phyloP scores from a whole-genome alignment of 441 rosid genomes.

The Kokia cookei region DNA sequence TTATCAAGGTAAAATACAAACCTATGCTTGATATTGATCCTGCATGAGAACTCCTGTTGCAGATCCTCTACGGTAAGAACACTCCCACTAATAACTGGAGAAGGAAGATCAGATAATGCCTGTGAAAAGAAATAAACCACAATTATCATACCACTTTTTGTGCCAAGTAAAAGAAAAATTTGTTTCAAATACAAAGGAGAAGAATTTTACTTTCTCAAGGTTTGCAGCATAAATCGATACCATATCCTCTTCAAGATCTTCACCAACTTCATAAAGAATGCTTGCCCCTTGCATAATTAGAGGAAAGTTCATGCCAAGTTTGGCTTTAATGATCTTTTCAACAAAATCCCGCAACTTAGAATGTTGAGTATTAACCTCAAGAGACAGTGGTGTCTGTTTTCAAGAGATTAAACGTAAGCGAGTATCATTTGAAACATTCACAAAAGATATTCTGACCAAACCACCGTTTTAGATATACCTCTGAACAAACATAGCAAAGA shows the following conservation, averaged over 20 bases:
- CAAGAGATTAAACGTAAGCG: constrained; percentile 16
- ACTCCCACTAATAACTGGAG: constrained; percentile 70
- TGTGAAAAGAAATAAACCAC: constrained; percentile 24
- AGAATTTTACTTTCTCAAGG: constrained; percentile 73
- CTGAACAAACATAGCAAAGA: constrained; percentile 94
- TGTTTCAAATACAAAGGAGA: constrained; percentile 11
- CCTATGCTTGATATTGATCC: constrained; percentile 85
- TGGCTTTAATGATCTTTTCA: constrained; percentile 87
- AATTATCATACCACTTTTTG: neutral
- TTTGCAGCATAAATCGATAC: constrained; percentile 74
- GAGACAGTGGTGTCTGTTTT: constrained; percentile 63
- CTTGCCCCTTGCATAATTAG: constrained; percentile 71
- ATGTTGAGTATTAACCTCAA: constrained; percentile 72
- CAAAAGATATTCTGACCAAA: constrained; percentile 2
- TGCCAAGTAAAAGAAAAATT: neutral
- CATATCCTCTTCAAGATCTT: constrained; percentile 86
- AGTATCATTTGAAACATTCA: constrained; percentile 8
- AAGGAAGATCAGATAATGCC: constrained; percentile 77
- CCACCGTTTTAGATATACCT: constrained; percentile 39
- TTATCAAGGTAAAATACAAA: constrained; percentile 21
- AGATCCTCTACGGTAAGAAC: constrained; percentile 81
- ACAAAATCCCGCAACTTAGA: constrained; percentile 87
- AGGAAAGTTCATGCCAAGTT: constrained; percentile 93
- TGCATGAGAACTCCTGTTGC: constrained; percentile 84
- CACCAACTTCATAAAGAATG: constrained; percentile 97